Conservation (phyloP, 2,329 filamentous ascomycete species). For the Penicillium sp. region DNA sequence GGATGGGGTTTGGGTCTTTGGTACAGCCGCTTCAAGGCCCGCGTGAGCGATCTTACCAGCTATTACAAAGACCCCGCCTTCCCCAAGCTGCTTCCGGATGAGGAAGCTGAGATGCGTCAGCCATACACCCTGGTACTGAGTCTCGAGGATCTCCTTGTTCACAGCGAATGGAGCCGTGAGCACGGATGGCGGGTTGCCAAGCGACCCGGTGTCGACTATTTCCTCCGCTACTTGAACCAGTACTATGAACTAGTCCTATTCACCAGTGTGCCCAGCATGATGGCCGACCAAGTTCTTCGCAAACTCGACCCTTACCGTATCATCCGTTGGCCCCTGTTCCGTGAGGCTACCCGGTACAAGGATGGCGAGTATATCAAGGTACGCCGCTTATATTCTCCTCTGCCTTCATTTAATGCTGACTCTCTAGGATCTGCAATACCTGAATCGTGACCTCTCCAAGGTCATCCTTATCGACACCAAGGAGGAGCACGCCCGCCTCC, state of each 20-base stretch:
- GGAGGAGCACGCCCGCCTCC: slow-evolving; percentile 73
- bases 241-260: slow-evolving; percentile 98
- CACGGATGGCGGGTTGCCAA: slow-evolving; percentile 96
- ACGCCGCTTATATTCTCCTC: slow-evolving; percentile 11
- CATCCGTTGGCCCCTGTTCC: slow-evolving; percentile 90
- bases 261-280: slow-evolving; percentile 79
- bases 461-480: slow-evolving; percentile 93
- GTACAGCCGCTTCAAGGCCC: slow-evolving; percentile 76
- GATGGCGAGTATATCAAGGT: slow-evolving; percentile 96
- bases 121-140: slow-evolving; percentile 92
- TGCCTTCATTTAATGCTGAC: slow-evolving; percentile 22
- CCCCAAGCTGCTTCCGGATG: slow-evolving; percentile 76
- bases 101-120: slow-evolving; percentile 72
- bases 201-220: slow-evolving; percentile 93
- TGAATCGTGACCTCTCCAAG: slow-evolving; percentile 94
- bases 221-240: slow-evolving; percentile 91
- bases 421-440: slow-evolving; percentile 83
- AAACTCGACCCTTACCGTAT: slow-evolving; percentile 95
- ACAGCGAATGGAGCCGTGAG: slow-evolving; percentile 91
- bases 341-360: slow-evolving; percentile 96
- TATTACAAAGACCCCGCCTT: slow-evolving; percentile 98
- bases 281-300: slow-evolving; percentile 81
- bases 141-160: slow-evolving; percentile 88
- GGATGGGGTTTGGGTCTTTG: slow-evolving; percentile 75
- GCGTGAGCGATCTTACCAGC: slow-evolving; percentile 71